Evolutionary conservation across 2,329 filamentous ascomycete species (phyloP).

Genomic region (Boeremia exigua): DNA sequence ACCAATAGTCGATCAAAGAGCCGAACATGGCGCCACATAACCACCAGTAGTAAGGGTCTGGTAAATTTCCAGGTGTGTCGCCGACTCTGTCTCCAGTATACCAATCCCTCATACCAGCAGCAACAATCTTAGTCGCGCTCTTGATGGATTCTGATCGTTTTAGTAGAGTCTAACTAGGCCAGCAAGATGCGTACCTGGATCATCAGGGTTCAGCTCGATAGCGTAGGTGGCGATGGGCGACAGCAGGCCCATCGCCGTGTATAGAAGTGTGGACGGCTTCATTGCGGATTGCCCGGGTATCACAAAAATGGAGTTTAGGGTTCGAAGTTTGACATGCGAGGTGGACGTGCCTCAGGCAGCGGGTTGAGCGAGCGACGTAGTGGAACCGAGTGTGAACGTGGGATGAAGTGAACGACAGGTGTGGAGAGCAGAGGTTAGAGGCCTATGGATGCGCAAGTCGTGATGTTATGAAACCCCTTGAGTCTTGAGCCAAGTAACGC

Average conservation of each 20-base stretch:
- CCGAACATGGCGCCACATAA: slow-evolving; percentile 48
- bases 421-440: slow-evolving; percentile 1
- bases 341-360: slow-evolving; percentile 14
- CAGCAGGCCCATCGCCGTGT: slow-evolving; percentile 23
- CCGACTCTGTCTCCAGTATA: slow-evolving; percentile 67
- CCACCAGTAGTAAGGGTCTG: slow-evolving; percentile 52
- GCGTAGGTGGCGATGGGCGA: slow-evolving; percentile 23
- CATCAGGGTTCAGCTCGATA: slow-evolving; percentile 27
- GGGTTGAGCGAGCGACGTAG: slow-evolving; percentile 19
- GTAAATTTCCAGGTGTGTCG: slow-evolving; percentile 63
- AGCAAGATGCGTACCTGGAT: slow-evolving; percentile 22
- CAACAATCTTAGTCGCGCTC: slow-evolving; percentile 65
- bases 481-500: slow-evolving; percentile 22
- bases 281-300: slow-evolving; percentile 22
- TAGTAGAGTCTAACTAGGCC: slow-evolving; percentile 7
- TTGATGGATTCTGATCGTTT: slow-evolving; percentile 62
- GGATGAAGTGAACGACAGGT: slow-evolving; percentile 3
- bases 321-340: slow-evolving; percentile 12
- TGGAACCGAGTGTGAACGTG: background rate
- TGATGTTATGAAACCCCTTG: slow-evolving; percentile 29
- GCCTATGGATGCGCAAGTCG: slow-evolving; percentile 10
- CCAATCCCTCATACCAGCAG: slow-evolving; percentile 66
- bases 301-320: background rate
- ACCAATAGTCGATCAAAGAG: slow-evolving; percentile 47
- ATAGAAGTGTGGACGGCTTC: slow-evolving; percentile 25